phyloP scores from a whole-genome alignment of 371 early-diverging fungal species.

The Apophysomyces sp. region DNA sequence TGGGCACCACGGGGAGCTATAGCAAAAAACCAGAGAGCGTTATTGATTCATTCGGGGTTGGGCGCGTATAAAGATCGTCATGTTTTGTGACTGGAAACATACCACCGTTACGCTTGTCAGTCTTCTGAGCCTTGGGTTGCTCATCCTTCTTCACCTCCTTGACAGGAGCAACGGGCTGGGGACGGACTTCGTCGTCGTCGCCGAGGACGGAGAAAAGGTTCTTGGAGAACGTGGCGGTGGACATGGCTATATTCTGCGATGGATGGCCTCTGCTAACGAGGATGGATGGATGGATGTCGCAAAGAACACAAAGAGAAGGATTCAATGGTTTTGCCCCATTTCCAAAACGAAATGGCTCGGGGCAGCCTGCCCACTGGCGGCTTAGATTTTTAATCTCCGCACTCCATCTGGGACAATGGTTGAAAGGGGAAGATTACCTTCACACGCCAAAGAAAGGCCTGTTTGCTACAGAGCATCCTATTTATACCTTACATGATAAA shows the following conservation, averaged over 20 bases:
- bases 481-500: too few species aligned
- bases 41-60: background rate
- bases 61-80: constrained; percentile 12
- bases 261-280: constrained; percentile 24
- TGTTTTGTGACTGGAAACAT: constrained; percentile 3
- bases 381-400: background rate
- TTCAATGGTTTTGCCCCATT: constrained; percentile 4
- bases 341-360: constrained; percentile 3
- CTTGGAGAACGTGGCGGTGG: constrained; percentile 49
- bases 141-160: constrained; percentile 32
- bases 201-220: constrained; percentile 68
- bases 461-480: too few species aligned
- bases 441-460: too few species aligned
- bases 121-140: constrained; percentile 30
- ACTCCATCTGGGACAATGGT: background rate
- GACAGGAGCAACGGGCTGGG: constrained; percentile 34
- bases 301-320: constrained; percentile 16
- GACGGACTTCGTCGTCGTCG: constrained; percentile 55
- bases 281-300: constrained; percentile 30
- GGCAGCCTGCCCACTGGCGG: background rate
- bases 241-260: constrained; percentile 44
- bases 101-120: constrained; percentile 25
- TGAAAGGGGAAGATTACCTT: too few species aligned
- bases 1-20: constrained; percentile 40
- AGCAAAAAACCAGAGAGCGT: constrained; percentile 7